Percentiles rank a stretch among this genome's conserved stretches.
phyloP scores from a whole-genome alignment of 345 rosid species.

The Linum lewisii region DNA sequence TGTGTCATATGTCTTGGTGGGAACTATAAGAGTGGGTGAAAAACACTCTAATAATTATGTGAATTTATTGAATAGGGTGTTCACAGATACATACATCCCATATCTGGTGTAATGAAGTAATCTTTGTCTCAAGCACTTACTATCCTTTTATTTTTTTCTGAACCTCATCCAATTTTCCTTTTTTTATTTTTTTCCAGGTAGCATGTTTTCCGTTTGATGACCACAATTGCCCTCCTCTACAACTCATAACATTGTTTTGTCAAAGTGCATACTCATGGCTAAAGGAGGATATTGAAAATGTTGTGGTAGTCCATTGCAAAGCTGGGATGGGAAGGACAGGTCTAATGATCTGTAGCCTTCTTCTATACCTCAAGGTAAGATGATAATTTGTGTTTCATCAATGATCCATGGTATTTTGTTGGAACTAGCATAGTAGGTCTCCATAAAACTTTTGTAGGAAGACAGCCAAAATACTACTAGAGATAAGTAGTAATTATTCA shows the following conservation, averaged over 20 bases:
- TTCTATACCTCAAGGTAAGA: conserved; percentile 24
- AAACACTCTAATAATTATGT: no score
- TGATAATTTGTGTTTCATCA: conserved; percentile 5
- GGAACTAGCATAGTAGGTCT: neutral
- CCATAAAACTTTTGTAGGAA: no score
- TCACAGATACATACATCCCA: no score
- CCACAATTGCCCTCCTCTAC: conserved; percentile 25
- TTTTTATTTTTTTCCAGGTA: conserved; percentile 13
- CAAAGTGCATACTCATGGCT: conserved; percentile 26
- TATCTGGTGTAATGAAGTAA: no score
- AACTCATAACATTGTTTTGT: conserved; percentile 21
- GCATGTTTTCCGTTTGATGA: conserved; percentile 30
- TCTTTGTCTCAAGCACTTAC: neutral
- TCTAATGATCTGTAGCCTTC: conserved; percentile 24
- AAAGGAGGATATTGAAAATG: conserved; percentile 27
- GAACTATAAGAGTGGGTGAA: no score
- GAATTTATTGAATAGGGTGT: no score
- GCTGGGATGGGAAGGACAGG: conserved; percentile 34
- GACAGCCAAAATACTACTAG: no score
- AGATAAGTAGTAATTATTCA: no score
- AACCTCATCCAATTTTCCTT: neutral
- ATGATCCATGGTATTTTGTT: neutral
- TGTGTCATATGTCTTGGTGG: neutral
- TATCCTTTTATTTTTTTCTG: neutral
- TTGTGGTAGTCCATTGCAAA: conserved; percentile 28